Conservation (phyloP, 164 flowering plant genomes). For the Vitis vinifera region DNA sequence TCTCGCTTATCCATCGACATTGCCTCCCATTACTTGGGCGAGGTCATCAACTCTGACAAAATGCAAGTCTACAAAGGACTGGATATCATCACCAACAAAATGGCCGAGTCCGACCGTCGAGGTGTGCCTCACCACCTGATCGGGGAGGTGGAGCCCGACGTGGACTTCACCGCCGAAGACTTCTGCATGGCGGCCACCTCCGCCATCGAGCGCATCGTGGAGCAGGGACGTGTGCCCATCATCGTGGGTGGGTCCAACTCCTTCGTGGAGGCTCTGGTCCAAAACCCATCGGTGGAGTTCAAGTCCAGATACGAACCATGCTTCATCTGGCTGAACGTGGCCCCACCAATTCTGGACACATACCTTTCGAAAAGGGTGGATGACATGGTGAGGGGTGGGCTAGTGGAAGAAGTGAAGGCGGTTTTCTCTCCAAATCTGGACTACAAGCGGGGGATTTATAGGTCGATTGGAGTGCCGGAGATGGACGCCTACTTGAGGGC, state of each 20-base stretch:
- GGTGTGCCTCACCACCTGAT: constrained; percentile 45
- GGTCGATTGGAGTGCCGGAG: constrained; percentile 44
- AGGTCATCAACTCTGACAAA: constrained; percentile 36
- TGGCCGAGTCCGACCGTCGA: constrained; percentile 11
- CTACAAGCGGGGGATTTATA: constrained; percentile 23
- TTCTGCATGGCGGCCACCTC: constrained; percentile 2
- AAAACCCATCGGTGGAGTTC: constrained; percentile 9
- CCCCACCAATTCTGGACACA: constrained; percentile 8
- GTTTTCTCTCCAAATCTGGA: constrained; percentile 17
- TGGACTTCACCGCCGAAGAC: constrained; percentile 25
- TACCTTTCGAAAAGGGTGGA: constrained; percentile 28
- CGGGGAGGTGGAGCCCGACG: constrained; percentile 26
- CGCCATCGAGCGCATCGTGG: constrained; percentile 10
- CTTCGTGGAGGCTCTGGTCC: constrained; percentile 33
- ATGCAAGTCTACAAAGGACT: constrained; percentile 33
- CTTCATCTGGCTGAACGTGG: constrained; percentile 38
- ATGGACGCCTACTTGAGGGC: constrained; percentile 21
- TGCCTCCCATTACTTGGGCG: constrained; percentile 17
- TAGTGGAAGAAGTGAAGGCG: constrained; percentile 29
- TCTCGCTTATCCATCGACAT: constrained; percentile 30
- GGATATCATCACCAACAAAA: constrained; percentile 33
- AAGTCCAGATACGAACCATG: constrained; percentile 14
- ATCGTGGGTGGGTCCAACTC: constrained; percentile 46
- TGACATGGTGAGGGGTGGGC: constrained; percentile 33
- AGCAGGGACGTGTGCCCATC: constrained; percentile 20